These are phyloP conservation scores for Myxozyma lipomycoides DNA, from an alignment of 805 yeast species.

Conservation along the genomic window DNA sequence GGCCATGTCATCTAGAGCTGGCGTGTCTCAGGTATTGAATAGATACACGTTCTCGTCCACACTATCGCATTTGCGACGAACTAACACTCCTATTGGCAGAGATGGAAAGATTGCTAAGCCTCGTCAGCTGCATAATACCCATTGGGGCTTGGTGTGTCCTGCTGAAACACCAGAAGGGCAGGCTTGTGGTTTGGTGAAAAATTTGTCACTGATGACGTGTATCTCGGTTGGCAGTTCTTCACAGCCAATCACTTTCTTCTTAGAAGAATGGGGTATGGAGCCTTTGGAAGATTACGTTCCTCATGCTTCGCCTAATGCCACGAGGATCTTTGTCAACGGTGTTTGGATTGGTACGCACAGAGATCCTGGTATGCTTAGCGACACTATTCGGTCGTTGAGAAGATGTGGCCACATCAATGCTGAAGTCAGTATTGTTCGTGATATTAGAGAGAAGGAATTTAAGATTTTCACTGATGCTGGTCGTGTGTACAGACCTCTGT, in stretches of 20 bases:
- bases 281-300: conserved; percentile 95
- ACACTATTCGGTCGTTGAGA: conserved; percentile 84
- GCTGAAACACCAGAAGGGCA: conserved; percentile 99
- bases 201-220: conserved; percentile 93
- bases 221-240: conserved; percentile 98
- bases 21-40: conserved; percentile 97
- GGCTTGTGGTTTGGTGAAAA: conserved; percentile 98
- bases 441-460: conserved; percentile 93
- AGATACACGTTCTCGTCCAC: conserved; percentile 99
- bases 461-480: conserved; percentile 98
- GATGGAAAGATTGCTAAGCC: conserved; percentile 99
- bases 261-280: conserved; percentile 99
- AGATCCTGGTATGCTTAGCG: conserved; percentile 89
- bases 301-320: conserved; percentile 82
- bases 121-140: conserved; percentile 97
- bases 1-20: conserved; percentile 98
- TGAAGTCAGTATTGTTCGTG: conserved; percentile 94
- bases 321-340: conserved; percentile 95
- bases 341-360: conserved; percentile 99
- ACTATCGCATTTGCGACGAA: conserved; percentile 95
- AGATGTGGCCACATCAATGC: conserved; percentile 94
- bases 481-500: conserved; percentile 93
- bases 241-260: conserved; percentile 83
- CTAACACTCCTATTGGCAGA: conserved; percentile 98
- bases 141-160: conserved; percentile 99